phyloP scores from a whole-genome alignment of 352 stramenopile genomes.

The Blastocystis sp. region DNA sequence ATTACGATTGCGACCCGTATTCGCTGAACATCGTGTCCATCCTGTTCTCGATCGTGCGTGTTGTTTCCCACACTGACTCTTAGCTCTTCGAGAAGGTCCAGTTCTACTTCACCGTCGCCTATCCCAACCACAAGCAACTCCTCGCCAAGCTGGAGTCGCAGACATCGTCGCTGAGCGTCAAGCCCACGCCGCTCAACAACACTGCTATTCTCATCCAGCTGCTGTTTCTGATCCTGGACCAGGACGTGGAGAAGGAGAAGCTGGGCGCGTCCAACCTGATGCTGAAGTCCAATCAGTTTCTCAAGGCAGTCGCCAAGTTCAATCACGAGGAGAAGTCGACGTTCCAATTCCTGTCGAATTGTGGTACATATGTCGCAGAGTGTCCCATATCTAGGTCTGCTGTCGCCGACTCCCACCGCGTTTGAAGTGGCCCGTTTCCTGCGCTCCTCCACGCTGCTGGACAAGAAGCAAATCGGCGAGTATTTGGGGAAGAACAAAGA shows the following conservation, averaged over 20 bases:
- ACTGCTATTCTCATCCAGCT: not conserved
- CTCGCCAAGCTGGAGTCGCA: not conserved
- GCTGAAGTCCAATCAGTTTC: slow-evolving; percentile 27
- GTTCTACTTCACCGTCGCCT: slow-evolving; percentile 31
- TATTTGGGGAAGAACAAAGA: slow-evolving; percentile 91
- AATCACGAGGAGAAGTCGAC: slow-evolving; percentile 38
- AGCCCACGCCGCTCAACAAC: slow-evolving; percentile 7
- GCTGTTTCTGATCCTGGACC: not conserved
- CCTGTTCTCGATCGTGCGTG: slow-evolving; percentile 37
- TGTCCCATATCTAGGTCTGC: not conserved
- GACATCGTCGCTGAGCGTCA: not conserved
- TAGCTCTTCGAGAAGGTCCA: slow-evolving; percentile 57
- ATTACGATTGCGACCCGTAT: slow-evolving; percentile 56
- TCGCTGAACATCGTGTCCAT: slow-evolving; percentile 51
- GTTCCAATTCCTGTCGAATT: slow-evolving; percentile 41
- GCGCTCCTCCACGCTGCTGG: slow-evolving; percentile 86
- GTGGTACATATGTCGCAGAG: not conserved
- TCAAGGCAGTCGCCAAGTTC: slow-evolving; percentile 34
- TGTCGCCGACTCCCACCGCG: slow-evolving; percentile 5
- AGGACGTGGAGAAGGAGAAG: not conserved
- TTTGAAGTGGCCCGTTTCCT: slow-evolving; percentile 81
- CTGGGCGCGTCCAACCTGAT: not conserved
- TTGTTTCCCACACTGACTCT: not conserved
- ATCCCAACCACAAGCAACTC: not conserved
- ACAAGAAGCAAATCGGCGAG: slow-evolving; percentile 91